Conservation (phyloP, 768 basidiomycete genomes). For the Xerocomus brunneocitrinus region DNA sequence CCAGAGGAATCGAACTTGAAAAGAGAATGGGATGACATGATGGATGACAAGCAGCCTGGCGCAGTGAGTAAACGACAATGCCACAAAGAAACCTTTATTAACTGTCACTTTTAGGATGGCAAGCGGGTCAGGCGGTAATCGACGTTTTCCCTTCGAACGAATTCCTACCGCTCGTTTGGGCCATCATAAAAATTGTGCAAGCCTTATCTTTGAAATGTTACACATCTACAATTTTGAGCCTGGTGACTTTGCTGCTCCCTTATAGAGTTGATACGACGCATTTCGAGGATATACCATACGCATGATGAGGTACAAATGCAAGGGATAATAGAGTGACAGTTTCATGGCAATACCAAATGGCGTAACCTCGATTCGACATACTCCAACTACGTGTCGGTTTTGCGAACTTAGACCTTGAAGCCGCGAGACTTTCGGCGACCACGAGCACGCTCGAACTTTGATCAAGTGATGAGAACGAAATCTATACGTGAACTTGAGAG, state of each 20-base stretch:
- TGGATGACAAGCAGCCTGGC: constrained; percentile 6
- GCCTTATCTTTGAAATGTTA: neutral
- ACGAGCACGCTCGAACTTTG: constrained; percentile 92
- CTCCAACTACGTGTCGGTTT: constrained; percentile 32
- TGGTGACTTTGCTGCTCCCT: neutral
- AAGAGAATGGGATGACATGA: constrained; percentile 21
- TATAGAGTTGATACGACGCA: neutral
- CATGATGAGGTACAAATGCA: constrained; percentile 23
- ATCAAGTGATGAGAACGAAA: constrained; percentile 1
- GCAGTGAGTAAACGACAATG: constrained; percentile 12
- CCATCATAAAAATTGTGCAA: no score
- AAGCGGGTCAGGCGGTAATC: constrained; percentile 20
- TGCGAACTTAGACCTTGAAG: constrained; percentile 77
- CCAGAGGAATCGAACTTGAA: constrained; percentile 11
- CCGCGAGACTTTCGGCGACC: constrained; percentile 98
- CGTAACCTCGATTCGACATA: constrained; percentile 28
- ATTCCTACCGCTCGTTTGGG: neutral
- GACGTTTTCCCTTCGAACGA: neutral
- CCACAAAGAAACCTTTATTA: neutral
- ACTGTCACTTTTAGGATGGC: constrained; percentile 10
- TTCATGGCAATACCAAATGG: constrained; percentile 29
- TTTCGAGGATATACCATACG: constrained; percentile 21
- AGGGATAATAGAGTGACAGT: constrained; percentile 17
- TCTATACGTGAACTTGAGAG: neutral
- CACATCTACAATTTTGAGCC: neutral